Conservation (phyloP, 495 filamentous ascomycete species). For the Penicillium egyptiacum region DNA sequence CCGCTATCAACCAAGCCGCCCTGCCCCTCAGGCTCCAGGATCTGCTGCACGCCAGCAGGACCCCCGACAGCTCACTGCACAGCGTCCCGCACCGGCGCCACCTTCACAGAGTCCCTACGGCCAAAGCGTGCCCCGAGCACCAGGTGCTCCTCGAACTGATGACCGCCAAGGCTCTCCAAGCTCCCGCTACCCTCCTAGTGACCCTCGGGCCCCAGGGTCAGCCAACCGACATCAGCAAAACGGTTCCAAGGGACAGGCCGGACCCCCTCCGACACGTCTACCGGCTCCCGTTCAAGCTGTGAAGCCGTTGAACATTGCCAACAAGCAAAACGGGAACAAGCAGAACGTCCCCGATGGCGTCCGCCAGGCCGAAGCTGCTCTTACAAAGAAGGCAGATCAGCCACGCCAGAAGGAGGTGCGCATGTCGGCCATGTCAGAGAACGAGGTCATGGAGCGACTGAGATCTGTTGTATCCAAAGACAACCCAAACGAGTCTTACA, state of each 20-base stretch:
- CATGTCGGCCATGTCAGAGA: conserved; percentile 96
- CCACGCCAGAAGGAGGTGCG: conserved; percentile 85
- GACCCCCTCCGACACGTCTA: conserved; percentile 51
- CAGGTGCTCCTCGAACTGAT: conserved; percentile 28
- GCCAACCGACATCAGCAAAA: conserved; percentile 45
- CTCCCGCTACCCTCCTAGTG: conserved; percentile 38
- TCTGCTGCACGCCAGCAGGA: conserved; percentile 40
- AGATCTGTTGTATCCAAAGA: conserved; percentile 90
- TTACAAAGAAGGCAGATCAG: conserved; percentile 66
- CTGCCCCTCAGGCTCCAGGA: conserved; percentile 55
- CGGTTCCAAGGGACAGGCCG: conserved; percentile 35
- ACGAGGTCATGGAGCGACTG: conserved; percentile 92
- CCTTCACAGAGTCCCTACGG: conserved; percentile 34
- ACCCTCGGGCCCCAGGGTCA: conserved; percentile 46
- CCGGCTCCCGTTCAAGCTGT: conserved; percentile 67
- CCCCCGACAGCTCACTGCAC: conserved; percentile 51
- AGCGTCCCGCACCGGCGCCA: conserved; percentile 60
- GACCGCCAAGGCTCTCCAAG: conserved; percentile 34
- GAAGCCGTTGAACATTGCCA: conserved; percentile 88
- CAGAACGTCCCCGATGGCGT: conserved; percentile 57
- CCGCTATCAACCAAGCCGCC: conserved; percentile 80
- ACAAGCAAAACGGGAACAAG: conserved; percentile 62
- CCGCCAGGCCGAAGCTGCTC: conserved; percentile 77
- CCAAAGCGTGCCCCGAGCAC: conserved; percentile 22
- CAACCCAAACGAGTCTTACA: conserved; percentile 87